phyloP scores from a whole-genome alignment of 1,284 basidiomycete species.

The Tilletia walkeri region DNA sequence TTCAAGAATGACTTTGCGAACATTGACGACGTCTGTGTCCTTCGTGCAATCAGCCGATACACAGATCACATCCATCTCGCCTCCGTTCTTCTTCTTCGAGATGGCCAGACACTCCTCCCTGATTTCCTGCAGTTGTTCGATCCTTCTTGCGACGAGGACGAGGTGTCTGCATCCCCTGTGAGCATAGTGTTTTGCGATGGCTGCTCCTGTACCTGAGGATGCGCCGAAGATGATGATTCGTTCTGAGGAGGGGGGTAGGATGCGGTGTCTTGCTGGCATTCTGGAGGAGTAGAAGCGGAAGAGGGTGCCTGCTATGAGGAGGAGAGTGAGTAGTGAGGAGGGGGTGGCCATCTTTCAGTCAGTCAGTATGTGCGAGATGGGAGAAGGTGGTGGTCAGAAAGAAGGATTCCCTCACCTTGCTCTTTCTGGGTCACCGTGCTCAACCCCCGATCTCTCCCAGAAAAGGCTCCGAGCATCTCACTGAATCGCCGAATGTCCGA shows the following conservation, averaged over 20 bases:
- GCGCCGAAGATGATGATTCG: slow-evolving; percentile 77
- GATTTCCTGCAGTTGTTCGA: slow-evolving; percentile 65
- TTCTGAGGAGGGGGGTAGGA: slow-evolving; percentile 57
- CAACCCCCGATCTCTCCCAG: no score
- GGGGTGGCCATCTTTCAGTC: neutral
- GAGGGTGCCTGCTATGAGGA: neutral
- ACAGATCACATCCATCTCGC: slow-evolving; percentile 28
- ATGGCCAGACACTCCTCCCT: slow-evolving; percentile 63
- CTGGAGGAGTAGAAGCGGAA: neutral
- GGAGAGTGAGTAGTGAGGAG: neutral
- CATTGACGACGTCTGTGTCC: slow-evolving; percentile 67
- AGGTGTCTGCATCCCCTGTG: slow-evolving; percentile 69
- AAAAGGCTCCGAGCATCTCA: no score
- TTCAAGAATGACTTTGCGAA: slow-evolving; percentile 65
- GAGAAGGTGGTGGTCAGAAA: no score
- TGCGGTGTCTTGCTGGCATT: neutral
- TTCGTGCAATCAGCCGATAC: slow-evolving; percentile 68
- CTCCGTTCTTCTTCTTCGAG: slow-evolving; percentile 18
- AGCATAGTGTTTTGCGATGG: slow-evolving; percentile 72
- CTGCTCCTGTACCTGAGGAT: slow-evolving; percentile 76
- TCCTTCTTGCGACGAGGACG: slow-evolving; percentile 73
- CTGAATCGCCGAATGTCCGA: slow-evolving; percentile 18
- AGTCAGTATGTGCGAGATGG: no score
- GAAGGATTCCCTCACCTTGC: no score
- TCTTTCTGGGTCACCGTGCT: no score